Conservation (phyloP, 805 yeast genomes). For the Blastobotrys terrestris region DNA sequence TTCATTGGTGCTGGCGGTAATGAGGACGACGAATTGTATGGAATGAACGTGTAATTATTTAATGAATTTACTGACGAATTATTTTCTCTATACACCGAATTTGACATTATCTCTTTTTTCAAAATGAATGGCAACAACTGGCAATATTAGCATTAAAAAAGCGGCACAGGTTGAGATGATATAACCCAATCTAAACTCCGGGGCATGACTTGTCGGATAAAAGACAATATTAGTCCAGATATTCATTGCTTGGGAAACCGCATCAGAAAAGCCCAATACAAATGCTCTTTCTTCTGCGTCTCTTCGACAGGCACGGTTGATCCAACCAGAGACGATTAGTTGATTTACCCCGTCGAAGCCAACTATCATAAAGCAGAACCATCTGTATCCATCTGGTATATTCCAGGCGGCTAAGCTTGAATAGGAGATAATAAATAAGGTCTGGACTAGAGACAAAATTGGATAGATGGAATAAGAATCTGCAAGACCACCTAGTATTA, state of each 20-base stretch:
- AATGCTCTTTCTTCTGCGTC: constrained; percentile 33
- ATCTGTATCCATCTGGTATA: constrained; percentile 36
- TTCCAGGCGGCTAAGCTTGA: constrained; percentile 38
- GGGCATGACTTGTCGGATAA: constrained; percentile 38
- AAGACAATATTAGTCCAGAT: constrained; percentile 42
- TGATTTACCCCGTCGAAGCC: constrained; percentile 35
- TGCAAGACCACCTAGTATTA: constrained; percentile 34
- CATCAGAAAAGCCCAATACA: constrained; percentile 31
- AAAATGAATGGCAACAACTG: constrained; percentile 19
- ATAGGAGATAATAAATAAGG: constrained; percentile 33
- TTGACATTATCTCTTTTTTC: constrained; percentile 13
- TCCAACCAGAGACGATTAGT: constrained; percentile 39
- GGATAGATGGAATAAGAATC: constrained; percentile 36
- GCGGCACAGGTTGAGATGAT: constrained; percentile 35
- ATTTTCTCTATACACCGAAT: not conserved
- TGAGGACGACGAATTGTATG: constrained; percentile 19
- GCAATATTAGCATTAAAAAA: constrained; percentile 33
- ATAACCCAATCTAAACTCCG: constrained; percentile 36
- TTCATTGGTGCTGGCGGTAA: constrained; percentile 21
- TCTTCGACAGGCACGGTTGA: constrained; percentile 31
- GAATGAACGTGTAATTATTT: not conserved
- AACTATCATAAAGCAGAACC: constrained; percentile 36
- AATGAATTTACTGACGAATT: not conserved
- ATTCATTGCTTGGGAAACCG: constrained; percentile 40
- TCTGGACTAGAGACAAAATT: constrained; percentile 31